A percentile compares a stretch with the other conserved stretches of the same genome.
phyloP scores from a whole-genome alignment of 2,329 filamentous ascomycete genomes.

The Capronia coronata region DNA sequence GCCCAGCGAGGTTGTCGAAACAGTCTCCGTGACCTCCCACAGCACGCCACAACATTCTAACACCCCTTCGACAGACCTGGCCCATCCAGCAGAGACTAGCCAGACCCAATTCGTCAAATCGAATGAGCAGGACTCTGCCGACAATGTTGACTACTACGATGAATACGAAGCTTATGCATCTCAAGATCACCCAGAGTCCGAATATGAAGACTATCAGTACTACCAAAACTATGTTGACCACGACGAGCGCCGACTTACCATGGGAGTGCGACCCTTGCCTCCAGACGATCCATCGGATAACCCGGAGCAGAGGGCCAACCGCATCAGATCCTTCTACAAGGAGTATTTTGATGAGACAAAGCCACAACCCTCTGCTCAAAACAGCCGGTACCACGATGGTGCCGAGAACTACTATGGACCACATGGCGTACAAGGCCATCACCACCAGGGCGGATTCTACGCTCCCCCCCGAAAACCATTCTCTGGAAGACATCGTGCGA shows the following conservation, averaged over 20 bases:
- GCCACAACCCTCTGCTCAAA: constrained; percentile 61
- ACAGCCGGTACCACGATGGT: constrained; percentile 62
- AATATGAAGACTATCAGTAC: constrained; percentile 14
- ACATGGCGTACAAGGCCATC: constrained; percentile 45
- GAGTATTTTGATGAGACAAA: constrained; percentile 87
- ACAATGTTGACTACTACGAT: constrained; percentile 9
- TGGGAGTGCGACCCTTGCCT: constrained; percentile 73
- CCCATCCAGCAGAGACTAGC: neutral
- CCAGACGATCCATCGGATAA: constrained; percentile 82
- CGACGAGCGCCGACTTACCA: constrained; percentile 48
- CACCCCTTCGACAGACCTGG: constrained; percentile 6
- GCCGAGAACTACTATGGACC: constrained; percentile 59
- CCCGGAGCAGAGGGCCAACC: constrained; percentile 87
- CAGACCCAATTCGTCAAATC: constrained; percentile 1
- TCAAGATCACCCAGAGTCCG: constrained; percentile 9
- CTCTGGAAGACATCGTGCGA: constrained; percentile 22
- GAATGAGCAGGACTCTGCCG: neutral
- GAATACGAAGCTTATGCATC: constrained; percentile 12
- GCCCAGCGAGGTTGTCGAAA: neutral
- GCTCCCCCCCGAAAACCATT: constrained; percentile 30
- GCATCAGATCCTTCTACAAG: constrained; percentile 98
- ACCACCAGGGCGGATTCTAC: constrained; percentile 31
- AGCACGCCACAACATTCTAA: constrained; percentile 6
- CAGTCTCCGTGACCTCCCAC: neutral
- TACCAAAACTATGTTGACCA: constrained; percentile 28